Base-by-base conservation (phyloP, 2,329 filamentous ascomycete genomes). In the Xylariaceae sp. region DNA sequence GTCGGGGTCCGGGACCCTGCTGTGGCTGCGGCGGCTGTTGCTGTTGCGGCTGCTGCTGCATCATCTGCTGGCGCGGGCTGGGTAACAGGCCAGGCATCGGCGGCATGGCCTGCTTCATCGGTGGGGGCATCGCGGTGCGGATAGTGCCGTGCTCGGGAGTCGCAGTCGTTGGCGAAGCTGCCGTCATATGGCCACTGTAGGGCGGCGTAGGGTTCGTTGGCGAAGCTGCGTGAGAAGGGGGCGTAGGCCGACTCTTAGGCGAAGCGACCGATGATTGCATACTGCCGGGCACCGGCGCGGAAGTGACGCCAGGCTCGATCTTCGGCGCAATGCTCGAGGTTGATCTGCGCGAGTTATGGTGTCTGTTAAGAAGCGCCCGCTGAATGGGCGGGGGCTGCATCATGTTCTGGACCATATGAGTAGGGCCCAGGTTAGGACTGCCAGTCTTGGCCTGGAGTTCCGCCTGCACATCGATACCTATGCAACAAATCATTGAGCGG, bases 381-480 rank as follows among this genome's bases (percentile, higher is more conserved):
- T 92, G 90, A 65, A 93, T 87, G 35, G 89, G 87, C 56, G 89
- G 88, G 35, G 88, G 84, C 68, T 89, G 88, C 58, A 89, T 86
- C 69, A 85, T 81, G 73, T 80, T 88, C 75, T 83, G 89, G 67
- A 80, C 77, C 81, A 85, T 82, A 73, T 85, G 81, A 67, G 83
- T 90, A 67, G 83, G 87, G 61, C 81, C 88, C 64, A 94, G 80
- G 70, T 87, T 89, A 55, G 92, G 91, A 76, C 89, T 95, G 68
- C 89, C 90, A 52, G 90, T 92, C 80, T 97, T 97, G 72, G 92
- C 88, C 64, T 90, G 89, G 68, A 99, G 83, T 77, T 97, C 94
- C 64, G 92, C 90, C 77, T 97, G 92, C 53, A 99, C 94, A 80
- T 99, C 93, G 75, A 97, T 96, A 68, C 92, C 92, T 95, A 45